Base-by-base conservation (phyloP, 2,329 filamentous ascomycete genomes). In the Epichloe bromicola region DNA sequence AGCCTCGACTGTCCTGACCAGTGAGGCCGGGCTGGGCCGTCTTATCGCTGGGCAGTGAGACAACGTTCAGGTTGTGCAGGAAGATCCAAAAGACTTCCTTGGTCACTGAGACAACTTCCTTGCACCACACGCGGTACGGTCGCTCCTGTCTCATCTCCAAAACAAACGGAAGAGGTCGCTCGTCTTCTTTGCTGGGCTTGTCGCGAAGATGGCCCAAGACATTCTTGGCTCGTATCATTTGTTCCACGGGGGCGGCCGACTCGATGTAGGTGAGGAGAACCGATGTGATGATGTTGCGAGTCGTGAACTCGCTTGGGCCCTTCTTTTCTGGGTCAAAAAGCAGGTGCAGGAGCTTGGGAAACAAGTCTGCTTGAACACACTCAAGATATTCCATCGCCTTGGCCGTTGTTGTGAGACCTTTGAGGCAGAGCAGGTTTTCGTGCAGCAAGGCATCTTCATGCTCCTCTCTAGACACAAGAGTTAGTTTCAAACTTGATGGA, bases 81-180 rank as follows among this genome's bases (percentile, higher is more conserved):
- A 97, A 98, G 64, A 97, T 97, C 91, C 91, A 98, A 65, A 98
- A 98, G 30, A 97, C 91, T 66, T 98, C 91, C 67, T 96, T 96
- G 41, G 90, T 95, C 46, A 97, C 91, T 60, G 86, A 90, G 53
- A 84, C 83, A 17, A 91, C 82, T 68, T 98, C 93, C 66, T 90
- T 93, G 69, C 85, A 88, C 91, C 91, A 98, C 3, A 95, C 79
- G 36, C 88, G 85, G 66, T 96, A 98, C 1, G 91, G 91, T 0
- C 91, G 80, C 47, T 88, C 80, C 37, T 84, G 82, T 59, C 86
- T 85, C 82, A 97, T 97, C 54, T 90, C 86, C 20, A 91, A 72
- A 45, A 97, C 89, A 64, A 97, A 97, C 3, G 82, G 82, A 7
- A 95, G 73, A 0, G 89, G 88, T 19, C 83, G 80, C 54, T 85